Evolutionary conservation across 139 green algal species (phyloP).

Genomic region (Nannochloris sp.): DNA sequence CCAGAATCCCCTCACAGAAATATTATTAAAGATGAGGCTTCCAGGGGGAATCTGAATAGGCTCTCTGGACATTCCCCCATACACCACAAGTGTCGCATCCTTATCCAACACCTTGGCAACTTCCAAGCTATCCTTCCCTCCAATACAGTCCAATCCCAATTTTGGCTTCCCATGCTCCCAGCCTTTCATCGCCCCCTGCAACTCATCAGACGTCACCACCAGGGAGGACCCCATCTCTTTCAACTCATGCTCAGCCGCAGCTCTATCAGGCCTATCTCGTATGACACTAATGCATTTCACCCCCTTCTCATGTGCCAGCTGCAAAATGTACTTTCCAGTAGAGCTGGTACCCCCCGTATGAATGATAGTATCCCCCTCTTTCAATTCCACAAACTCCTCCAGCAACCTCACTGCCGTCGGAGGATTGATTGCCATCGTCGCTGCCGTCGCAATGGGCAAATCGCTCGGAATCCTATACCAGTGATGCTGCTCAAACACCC

Average conservation of each 20-base stretch:
- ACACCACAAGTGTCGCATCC: slow-evolving; percentile 71
- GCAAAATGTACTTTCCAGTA: slow-evolving; percentile 62
- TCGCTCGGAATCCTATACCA: slow-evolving; percentile 29
- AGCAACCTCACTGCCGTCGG: slow-evolving; percentile 74
- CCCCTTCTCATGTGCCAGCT: slow-evolving; percentile 60
- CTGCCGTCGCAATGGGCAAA: slow-evolving; percentile 20
- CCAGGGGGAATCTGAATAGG: slow-evolving; percentile 57
- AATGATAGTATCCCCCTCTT: slow-evolving; percentile 71
- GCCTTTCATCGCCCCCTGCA: slow-evolving; percentile 31
- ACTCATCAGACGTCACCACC: slow-evolving; percentile 50
- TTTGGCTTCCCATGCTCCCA: slow-evolving; percentile 31
- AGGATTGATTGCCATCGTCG: slow-evolving; percentile 51
- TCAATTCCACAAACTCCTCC: slow-evolving; percentile 67
- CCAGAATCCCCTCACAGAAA: slow-evolving; percentile 71
- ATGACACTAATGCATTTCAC: slow-evolving; percentile 83
- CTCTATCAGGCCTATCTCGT: slow-evolving; percentile 44
- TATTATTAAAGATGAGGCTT: slow-evolving; percentile 85
- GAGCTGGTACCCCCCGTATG: slow-evolving; percentile 18
- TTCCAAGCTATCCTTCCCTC: slow-evolving; percentile 37
- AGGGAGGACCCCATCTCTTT: slow-evolving; percentile 48
- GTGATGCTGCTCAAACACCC: slow-evolving; percentile 5
- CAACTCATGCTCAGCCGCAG: slow-evolving; percentile 36
- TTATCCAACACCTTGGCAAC: slow-evolving; percentile 50
- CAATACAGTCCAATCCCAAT: slow-evolving; percentile 74
- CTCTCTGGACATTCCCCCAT: slow-evolving; percentile 78